phyloP scores from a whole-genome alignment of 2,329 filamentous ascomycete species.

The Aspergillus terreus region DNA sequence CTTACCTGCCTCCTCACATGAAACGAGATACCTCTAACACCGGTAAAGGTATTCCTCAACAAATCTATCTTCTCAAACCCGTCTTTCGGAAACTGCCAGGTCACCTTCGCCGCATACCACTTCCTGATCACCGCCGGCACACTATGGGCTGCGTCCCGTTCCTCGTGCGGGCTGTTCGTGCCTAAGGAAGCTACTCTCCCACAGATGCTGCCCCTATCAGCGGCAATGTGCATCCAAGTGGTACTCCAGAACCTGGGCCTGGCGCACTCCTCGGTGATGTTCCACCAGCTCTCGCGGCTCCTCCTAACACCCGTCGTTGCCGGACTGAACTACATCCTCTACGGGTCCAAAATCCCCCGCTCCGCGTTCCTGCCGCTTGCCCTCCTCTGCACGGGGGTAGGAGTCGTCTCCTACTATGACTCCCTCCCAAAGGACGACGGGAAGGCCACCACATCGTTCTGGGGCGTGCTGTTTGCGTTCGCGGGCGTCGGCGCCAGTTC shows the following conservation, averaged over 20 bases:
- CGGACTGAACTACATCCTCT: conserved; percentile 16
- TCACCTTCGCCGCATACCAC: conserved; percentile 21
- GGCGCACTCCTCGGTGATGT: conserved; percentile 20
- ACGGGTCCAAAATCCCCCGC: conserved; percentile 14
- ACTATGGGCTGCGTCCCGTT: conserved; percentile 15
- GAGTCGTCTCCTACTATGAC: conserved; percentile 20
- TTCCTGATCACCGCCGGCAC: conserved; percentile 19
- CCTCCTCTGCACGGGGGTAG: conserved; percentile 17
- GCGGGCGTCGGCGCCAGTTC: conserved; percentile 18
- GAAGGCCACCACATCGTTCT: conserved; percentile 11
- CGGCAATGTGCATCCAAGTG: conserved; percentile 20
- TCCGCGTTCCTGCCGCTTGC: conserved; percentile 12
- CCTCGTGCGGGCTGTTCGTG: conserved; percentile 15
- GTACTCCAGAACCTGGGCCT: conserved; percentile 20
- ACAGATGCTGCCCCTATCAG: conserved; percentile 17
- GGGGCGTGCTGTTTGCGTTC: conserved; percentile 16
- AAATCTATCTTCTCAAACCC: conserved; percentile 17
- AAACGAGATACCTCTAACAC: neutral
- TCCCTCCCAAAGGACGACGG: conserved; percentile 9
- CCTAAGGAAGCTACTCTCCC: conserved; percentile 12
- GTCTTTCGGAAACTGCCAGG: conserved; percentile 18
- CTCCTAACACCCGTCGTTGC: conserved; percentile 18
- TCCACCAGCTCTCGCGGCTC: conserved; percentile 19
- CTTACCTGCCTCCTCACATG: neutral
- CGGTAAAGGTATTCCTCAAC: conserved; percentile 19